phyloP scores from a whole-genome alignment of 768 basidiomycete genomes.

The Pleurotus sapidus region DNA sequence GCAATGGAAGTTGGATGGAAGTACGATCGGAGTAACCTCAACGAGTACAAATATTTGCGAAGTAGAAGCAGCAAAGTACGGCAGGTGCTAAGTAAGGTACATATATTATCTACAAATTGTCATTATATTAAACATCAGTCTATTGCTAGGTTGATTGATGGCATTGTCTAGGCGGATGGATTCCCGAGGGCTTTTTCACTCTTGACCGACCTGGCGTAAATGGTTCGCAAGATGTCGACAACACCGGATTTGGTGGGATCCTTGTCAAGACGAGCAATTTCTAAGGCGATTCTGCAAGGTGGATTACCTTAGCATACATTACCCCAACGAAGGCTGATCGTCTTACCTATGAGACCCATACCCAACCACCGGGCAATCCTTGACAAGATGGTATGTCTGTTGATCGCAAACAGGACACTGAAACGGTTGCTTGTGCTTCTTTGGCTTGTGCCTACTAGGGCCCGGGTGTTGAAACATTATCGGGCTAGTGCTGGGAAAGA shows the following conservation, averaged over 20 bases:
- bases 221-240: constrained; percentile 31
- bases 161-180: no score
- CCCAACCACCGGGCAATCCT: constrained; percentile 53
- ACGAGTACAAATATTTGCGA: not conserved
- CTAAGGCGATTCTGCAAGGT: constrained; percentile 11
- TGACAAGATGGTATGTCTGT: constrained; percentile 40
- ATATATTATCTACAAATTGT: not conserved
- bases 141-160: no score
- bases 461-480: constrained; percentile 3
- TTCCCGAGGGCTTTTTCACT: not conserved
- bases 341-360: constrained; percentile 56
- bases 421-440: constrained; percentile 32
- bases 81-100: not conserved
- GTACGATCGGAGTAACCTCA: no score
- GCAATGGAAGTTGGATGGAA: no score
- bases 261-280: constrained; percentile 41
- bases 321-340: not conserved
- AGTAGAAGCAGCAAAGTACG: not conserved
- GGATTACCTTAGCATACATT: not conserved
- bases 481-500: not conserved
- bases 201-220: constrained; percentile 9
- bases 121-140: not conserved
- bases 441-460: constrained; percentile 17
- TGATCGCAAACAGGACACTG: constrained; percentile 48
- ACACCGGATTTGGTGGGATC: constrained; percentile 32